phyloP scores from a whole-genome alignment of 257 asterid genomes.

The Linaria vulgaris region DNA sequence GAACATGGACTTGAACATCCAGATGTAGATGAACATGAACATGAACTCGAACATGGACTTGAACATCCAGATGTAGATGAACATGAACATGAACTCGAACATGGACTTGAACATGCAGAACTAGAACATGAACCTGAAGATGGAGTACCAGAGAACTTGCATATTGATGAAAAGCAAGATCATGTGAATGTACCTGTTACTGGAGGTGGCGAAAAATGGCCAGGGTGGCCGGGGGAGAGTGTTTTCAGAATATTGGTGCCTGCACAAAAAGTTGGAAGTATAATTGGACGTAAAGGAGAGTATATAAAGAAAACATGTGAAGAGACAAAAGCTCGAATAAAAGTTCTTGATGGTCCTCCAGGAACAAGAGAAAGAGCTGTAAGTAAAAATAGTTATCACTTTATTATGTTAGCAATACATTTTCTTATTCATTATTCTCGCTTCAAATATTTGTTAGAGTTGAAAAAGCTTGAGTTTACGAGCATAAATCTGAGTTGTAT shows the following conservation, averaged over 20 bases:
- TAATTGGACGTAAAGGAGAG: constrained; percentile 55
- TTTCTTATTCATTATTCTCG: constrained; percentile 2
- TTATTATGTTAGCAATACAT: no score
- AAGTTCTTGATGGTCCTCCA: constrained; percentile 47
- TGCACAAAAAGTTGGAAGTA: constrained; percentile 43
- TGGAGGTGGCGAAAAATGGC: constrained; percentile 60
- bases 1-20: constrained; percentile 10
- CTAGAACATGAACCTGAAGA: constrained; percentile 26
- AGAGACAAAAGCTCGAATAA: constrained; percentile 41
- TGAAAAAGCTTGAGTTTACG: not conserved
- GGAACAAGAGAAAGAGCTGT: constrained; percentile 95
- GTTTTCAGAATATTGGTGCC: constrained; percentile 47
- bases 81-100: constrained; percentile 21
- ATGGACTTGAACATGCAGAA: constrained; percentile 26
- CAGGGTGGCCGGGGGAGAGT: constrained; percentile 53
- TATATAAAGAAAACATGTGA: constrained; percentile 46
- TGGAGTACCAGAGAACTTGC: constrained; percentile 33
- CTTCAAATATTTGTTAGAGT: constrained; percentile 1
- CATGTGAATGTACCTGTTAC: constrained; percentile 40
- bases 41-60: constrained; percentile 12
- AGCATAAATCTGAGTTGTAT: not conserved
- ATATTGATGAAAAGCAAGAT: constrained; percentile 50
- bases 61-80: constrained; percentile 15
- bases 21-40: constrained; percentile 23
- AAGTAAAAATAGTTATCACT: constrained; percentile 48